These are phyloP conservation scores for Yarrowia osloensis DNA, from an alignment of 805 yeast genomes.

Conservation along the genomic window DNA sequence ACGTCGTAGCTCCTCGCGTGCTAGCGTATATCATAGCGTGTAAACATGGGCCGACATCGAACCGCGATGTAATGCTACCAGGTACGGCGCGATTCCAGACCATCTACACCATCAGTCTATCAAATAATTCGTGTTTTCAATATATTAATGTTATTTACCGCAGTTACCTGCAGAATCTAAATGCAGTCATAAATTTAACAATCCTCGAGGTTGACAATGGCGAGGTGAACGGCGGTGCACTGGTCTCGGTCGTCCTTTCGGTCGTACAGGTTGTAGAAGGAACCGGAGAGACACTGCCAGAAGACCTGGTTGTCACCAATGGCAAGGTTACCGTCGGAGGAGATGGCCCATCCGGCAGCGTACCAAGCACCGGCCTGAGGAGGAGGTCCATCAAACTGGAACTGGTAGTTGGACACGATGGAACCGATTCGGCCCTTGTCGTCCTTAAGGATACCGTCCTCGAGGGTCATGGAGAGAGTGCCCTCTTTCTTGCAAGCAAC, in stretches of 20 bases:
- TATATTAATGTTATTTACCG: constrained; percentile 15
- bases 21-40: not conserved
- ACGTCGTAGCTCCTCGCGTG: not conserved
- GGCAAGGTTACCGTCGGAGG: constrained; percentile 34
- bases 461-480: constrained; percentile 15
- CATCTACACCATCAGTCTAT: too few relatives aligned
- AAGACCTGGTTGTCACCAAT: constrained; percentile 32
- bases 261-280: constrained; percentile 27
- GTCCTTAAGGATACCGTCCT: constrained; percentile 17
- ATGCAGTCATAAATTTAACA: constrained; percentile 23
- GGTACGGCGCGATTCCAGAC: too few relatives aligned
- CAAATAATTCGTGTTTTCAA: not conserved
- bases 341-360: constrained; percentile 34
- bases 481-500: constrained; percentile 27
- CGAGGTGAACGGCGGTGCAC: constrained; percentile 23
- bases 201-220: constrained; percentile 28
- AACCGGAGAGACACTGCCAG: constrained; percentile 30
- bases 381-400: constrained; percentile 33
- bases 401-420: constrained; percentile 30
- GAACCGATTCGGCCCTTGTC: constrained; percentile 27
- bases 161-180: constrained; percentile 12
- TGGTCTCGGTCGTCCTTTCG: constrained; percentile 29
- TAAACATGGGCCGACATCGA: not conserved
- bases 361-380: constrained; percentile 35
- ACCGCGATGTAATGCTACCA: not conserved